These are phyloP conservation scores for Nyctanthes arbortristis DNA, from an alignment of 257 asterid genomes.

Conservation along the genomic window DNA sequence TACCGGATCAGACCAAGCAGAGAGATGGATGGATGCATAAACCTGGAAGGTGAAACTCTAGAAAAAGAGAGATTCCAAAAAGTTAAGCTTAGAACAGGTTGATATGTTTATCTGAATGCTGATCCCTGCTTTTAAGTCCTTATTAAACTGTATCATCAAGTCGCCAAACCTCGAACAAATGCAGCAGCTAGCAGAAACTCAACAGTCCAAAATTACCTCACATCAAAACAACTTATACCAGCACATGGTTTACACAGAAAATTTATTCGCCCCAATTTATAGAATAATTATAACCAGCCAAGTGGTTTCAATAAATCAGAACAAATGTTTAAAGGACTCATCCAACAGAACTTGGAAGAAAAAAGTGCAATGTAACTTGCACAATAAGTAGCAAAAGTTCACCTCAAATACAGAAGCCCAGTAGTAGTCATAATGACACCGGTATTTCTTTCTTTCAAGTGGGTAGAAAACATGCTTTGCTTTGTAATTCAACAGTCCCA, in stretches of 20 bases:
- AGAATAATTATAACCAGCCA: conserved; percentile 3
- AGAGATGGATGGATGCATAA: not conserved
- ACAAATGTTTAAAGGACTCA: not conserved
- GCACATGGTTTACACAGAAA: not conserved
- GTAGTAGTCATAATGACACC: conserved; percentile 93
- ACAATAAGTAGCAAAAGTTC: conserved; percentile 20
- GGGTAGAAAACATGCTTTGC: conserved; percentile 86
- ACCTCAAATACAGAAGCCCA: conserved; percentile 99
- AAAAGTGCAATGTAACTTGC: conserved; percentile 7
- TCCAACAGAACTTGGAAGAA: conserved; percentile 5
- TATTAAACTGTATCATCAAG: not conserved
- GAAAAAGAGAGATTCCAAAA: not conserved
- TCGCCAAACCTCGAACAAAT: not conserved
- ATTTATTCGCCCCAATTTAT: not conserved
- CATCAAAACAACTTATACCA: not conserved
- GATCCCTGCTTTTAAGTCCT: not conserved
- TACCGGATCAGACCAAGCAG: not conserved
- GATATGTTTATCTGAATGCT: no score
- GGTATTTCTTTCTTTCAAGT: conserved; percentile 64
- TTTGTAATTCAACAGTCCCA: conserved; percentile 78
- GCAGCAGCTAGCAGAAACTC: not conserved
- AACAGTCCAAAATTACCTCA: not conserved
- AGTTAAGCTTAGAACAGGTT: not conserved
- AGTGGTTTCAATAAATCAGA: not conserved
- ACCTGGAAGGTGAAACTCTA: not conserved